Evolutionary conservation across 371 early-diverging fungal genomes (phyloP), one percentile per base, ranked within the genome.

Genomic region (Blakeslea trispora): DNA sequence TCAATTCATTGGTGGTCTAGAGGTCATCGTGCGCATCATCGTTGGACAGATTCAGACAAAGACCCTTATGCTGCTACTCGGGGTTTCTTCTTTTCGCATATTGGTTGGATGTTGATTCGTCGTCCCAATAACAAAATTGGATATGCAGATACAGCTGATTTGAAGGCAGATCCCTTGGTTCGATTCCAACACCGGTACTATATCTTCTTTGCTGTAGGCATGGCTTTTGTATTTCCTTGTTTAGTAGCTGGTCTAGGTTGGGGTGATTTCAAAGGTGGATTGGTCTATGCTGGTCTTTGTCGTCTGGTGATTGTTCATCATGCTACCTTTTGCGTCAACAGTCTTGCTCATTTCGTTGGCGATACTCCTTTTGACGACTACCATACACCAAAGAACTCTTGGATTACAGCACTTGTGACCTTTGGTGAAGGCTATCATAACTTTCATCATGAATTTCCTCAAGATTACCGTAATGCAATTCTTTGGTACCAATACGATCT

Each of bases 381-480:
- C 42, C 89, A 84, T 55, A 85, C 92, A 8, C 91, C 93, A 14
- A 81, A 88, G 31, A 90, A 93, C 62, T 85, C 87, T 50, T 85
- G 90, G 72, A 73, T 93, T 28, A 90, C 90, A 3, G 93, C 93
- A 9, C 55, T 91, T 42, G 83, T 91, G 40, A 91, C 91, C 5
- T 69, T 90, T 66, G 92, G 92, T 43, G 92, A 93, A 70, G 91
- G 91, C 5, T 91, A 91, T 66, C 93, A 91, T 77, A 91, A 92
- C 72, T 91, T 91, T 75, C 94, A 94, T 62, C 96, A 95, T 79
- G 91, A 95, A 74, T 97, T 96, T 80, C 97, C 97, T 54, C 83
- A 87, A 57, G 97, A 97, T 72, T 97, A 94, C 77, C 89, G 97
- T 56, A 97, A 97, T 64, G 96, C 94, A 46, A 90, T 97, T 68